Evolutionary conservation across 805 yeast genomes (phyloP).

Genomic region (Saturnispora kantuleensis): DNA sequence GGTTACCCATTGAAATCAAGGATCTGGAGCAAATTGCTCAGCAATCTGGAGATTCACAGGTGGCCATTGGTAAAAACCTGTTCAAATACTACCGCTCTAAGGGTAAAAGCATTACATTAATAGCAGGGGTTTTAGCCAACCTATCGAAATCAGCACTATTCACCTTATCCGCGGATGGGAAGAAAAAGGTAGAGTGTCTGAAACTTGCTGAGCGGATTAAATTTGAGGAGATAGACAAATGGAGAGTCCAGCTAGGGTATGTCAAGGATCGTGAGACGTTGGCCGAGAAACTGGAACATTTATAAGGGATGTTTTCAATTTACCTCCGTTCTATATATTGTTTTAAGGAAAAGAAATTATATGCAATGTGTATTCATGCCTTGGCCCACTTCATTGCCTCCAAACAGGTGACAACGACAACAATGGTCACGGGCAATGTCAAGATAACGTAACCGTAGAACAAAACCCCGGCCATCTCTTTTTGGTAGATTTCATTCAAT

Average conservation of each 20-base stretch:
- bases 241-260: slow-evolving; percentile 18
- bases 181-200: not conserved
- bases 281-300: slow-evolving; percentile 4
- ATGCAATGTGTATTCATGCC: not conserved
- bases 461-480: slow-evolving; percentile 73
- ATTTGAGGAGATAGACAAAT: slow-evolving; percentile 10
- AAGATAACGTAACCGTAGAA: slow-evolving; percentile 76
- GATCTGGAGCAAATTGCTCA: slow-evolving; percentile 31
- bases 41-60: slow-evolving; percentile 29
- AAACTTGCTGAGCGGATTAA: slow-evolving; percentile 9
- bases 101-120: slow-evolving; percentile 26
- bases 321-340: not conserved
- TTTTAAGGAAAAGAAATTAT: not conserved
- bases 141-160: slow-evolving; percentile 14
- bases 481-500: slow-evolving; percentile 62
- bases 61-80: slow-evolving; percentile 30
- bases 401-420: slow-evolving; percentile 59
- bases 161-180: not conserved
- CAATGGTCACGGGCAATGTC: slow-evolving; percentile 67
- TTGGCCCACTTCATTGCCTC: slow-evolving; percentile 36
- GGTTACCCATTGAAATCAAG: slow-evolving; percentile 35
- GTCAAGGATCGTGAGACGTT: slow-evolving; percentile 6
- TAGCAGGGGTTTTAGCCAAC: slow-evolving; percentile 18
- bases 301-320: not conserved
- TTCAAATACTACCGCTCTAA: slow-evolving; percentile 33